Conservation (phyloP, 345 rosid genomes). For the Barbarea vulgaris region DNA sequence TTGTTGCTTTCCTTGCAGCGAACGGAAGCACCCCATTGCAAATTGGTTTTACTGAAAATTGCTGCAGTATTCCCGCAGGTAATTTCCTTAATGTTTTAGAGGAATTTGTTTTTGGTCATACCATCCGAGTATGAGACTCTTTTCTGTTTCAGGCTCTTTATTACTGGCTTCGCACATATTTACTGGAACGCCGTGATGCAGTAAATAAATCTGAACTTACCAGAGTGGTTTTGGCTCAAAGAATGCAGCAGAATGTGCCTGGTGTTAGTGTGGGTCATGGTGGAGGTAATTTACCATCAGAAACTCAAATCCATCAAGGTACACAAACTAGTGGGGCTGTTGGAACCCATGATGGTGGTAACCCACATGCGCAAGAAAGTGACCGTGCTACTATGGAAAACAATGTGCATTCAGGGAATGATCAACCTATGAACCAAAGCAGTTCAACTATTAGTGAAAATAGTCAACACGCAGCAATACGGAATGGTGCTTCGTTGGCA, state of each 20-base stretch:
- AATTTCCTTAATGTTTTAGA: background rate
- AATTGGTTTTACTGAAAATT: constrained; percentile 86
- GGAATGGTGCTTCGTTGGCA: constrained; percentile 61
- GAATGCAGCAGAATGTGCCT: constrained; percentile 76
- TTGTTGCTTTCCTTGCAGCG: constrained; percentile 92
- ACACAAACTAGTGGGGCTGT: constrained; percentile 55
- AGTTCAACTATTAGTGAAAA: constrained; percentile 64
- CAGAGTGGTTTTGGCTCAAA: constrained; percentile 81
- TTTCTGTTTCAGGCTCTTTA: constrained; percentile 70
- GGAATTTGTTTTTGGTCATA: constrained; percentile 6
- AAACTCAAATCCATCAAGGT: constrained; percentile 67
- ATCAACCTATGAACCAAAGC: constrained; percentile 73
- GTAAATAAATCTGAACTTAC: constrained; percentile 80
- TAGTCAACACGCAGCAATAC: constrained; percentile 65
- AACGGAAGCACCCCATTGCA: constrained; percentile 93
- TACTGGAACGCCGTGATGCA: constrained; percentile 97
- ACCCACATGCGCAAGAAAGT: constrained; percentile 74
- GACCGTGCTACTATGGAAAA: constrained; percentile 65
- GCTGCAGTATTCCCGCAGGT: constrained; percentile 97
- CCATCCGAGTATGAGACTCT: constrained; percentile 11
- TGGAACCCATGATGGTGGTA: constrained; percentile 71
- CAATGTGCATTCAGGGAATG: constrained; percentile 62
- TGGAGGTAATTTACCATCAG: constrained; percentile 57
- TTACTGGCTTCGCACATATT: constrained; percentile 98
- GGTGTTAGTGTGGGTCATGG: constrained; percentile 58